Base-by-base conservation (phyloP, 1,284 basidiomycete species). In the Rhodotorula sp. region DNA sequence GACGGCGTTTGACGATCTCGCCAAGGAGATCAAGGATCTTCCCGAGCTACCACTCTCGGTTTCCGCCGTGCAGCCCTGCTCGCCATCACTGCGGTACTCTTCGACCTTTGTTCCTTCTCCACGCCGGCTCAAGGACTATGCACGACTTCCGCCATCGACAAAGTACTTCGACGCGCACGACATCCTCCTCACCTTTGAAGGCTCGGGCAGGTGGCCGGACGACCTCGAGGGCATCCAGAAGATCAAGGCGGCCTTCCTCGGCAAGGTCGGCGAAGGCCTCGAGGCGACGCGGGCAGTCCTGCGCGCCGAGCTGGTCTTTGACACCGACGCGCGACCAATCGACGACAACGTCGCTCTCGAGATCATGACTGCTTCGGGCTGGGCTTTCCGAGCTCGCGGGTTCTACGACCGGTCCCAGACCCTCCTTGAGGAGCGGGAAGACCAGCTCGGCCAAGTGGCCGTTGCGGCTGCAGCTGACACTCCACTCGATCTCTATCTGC, bases 181-280 rank as follows among this genome's bases (percentile, higher is more conserved):
- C 26, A 82, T 93, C 62, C 80, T 92, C 34, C 80, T 97, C 54
- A 90, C 94, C 80, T 95, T 97, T 77, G 94, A 97, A 81, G 90
- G 89, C 71, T 95, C 93, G 0, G 89, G 90, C 0, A 87, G 87
- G 75, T 99, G 97, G 97, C 97, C 97, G 0, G 94, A 98, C 79
- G 94, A 99, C 77, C 85, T 99, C 2, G 85, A 85, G 23, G 93
- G 94, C 0, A 90, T 98, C 60, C 95, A 97, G 81, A 93, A 93
- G 77, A 91, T 95, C 82, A 99, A 99, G 81, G 85, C 97, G 3
- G 95, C 95, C 0, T 90, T 99, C 80, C 87, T 95, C 28, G 59
- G 64, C 64, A 77, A 77, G 65, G 66, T 80, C 23, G 78, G 73
- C 18, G 79, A 79, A n/a, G 84, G 92, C 4, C 84, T 95, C 59